Percentiles rank a stretch among this genome's conserved stretches.
phyloP scores from a whole-genome alignment of 495 filamentous ascomycete genomes.

The Hypoxylon trugodes region DNA sequence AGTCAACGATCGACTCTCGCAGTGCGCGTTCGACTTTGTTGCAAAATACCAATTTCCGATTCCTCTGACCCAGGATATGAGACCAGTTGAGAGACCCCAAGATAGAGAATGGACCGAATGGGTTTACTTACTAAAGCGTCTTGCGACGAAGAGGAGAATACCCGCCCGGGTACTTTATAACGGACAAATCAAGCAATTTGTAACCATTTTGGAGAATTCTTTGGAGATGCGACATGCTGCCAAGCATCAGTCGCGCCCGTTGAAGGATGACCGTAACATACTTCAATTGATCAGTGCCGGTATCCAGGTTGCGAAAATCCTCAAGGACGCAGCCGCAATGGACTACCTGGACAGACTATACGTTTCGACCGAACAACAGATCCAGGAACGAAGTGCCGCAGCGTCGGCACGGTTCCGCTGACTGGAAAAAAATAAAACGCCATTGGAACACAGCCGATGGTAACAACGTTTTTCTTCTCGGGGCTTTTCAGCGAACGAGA shows the following conservation, averaged over 20 bases:
- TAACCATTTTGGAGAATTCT: slow-evolving; percentile 83
- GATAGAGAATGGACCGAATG: slow-evolving; percentile 93
- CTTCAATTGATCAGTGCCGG: slow-evolving; percentile 86
- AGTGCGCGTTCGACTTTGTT: slow-evolving; percentile 88
- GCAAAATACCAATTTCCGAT: slow-evolving; percentile 91
- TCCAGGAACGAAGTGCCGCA: slow-evolving; percentile 68
- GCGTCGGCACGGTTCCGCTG: slow-evolving; percentile 55
- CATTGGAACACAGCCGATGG: slow-evolving; percentile 29
- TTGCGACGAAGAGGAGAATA: slow-evolving; percentile 85
- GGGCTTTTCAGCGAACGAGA: slow-evolving; percentile 29
- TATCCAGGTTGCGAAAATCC: slow-evolving; percentile 84
- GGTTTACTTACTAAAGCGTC: slow-evolving; percentile 85
- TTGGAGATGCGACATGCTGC: slow-evolving; percentile 86
- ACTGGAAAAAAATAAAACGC: slow-evolving; percentile 24
- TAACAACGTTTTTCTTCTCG: slow-evolving; percentile 36
- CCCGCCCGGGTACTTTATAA: slow-evolving; percentile 85
- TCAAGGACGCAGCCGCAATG: slow-evolving; percentile 84
- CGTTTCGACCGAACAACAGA: slow-evolving; percentile 74
- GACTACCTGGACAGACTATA: slow-evolving; percentile 76
- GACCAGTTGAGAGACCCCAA: slow-evolving; percentile 77
- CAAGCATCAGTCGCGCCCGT: slow-evolving; percentile 80
- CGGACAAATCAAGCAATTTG: slow-evolving; percentile 87
- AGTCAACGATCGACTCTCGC: slow-evolving; percentile 84
- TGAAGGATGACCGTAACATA: slow-evolving; percentile 91
- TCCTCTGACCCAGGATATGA: slow-evolving; percentile 79